Evolutionary conservation across 2,329 filamentous ascomycete species (phyloP), one percentile per base, ranked within the genome.

Genomic region (Arthrobotrys conoides): DNA sequence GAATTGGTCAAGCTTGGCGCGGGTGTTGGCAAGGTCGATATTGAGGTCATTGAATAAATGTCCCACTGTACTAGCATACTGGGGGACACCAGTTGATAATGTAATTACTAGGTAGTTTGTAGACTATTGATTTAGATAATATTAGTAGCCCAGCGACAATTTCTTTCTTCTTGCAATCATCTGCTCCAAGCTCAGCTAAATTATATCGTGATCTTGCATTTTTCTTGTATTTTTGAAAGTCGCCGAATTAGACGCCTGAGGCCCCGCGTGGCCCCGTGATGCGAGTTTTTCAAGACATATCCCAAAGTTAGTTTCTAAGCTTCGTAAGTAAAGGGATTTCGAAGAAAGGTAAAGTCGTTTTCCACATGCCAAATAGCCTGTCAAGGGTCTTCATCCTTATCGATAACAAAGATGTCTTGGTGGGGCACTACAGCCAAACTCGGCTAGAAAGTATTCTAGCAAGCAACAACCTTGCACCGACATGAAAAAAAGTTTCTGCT

Each of bases 11-110:
- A 85, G 81, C 82, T 83, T 6, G 86, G 87, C 5, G 86, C 84
- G 36, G 87, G 87, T 20, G 80, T 88, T 33, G 87, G 87, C 0
- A 86, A 86, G 55, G 83, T 87, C 27, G 71, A 75, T 48, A 75
- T 75, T 12, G 71, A 75, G 63, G 71, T 75, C 41, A 68, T 75
- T 33, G 71, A 75, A 44, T 75, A 75, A 75, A 59, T 61, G 3
- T 14, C 1, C 18, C 10, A 38, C 20, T 53, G 22, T n/a, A n/a
- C n/a, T n/a, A n/a, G n/a, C n/a, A n/a, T n/a, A n/a, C n/a, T n/a
- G 14, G 27, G 38, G 53, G 24, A 33, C 53, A n/a, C n/a, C n/a
- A n/a, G 27, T 30, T 30, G 27, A 30, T 30, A 30, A 30, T 30
- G 27, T 30, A 30, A 30, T 30, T 30, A 30, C 27, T 30, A 30